A percentile compares a stretch with the other conserved stretches of the same genome.
These are phyloP conservation scores for Yamadazyma kanchanaburiensis DNA, from an alignment of 1,139 yeast genomes.

Conservation along the genomic window DNA sequence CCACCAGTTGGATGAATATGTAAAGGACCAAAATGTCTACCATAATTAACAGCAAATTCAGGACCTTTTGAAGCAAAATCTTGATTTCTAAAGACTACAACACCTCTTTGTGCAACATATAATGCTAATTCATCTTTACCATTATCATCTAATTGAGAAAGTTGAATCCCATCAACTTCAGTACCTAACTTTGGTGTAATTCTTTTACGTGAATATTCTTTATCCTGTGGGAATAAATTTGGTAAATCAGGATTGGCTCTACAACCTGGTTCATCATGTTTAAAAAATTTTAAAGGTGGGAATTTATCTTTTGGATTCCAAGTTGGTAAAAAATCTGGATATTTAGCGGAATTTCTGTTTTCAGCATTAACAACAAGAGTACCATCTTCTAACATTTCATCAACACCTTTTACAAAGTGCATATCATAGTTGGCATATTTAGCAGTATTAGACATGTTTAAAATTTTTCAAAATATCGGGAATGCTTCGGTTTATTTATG, in stretches of 20 bases:
- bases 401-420: slow-evolving; percentile 38
- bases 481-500: slow-evolving; percentile 1
- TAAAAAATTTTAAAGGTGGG: slow-evolving; percentile 45
- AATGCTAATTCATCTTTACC: slow-evolving; percentile 64
- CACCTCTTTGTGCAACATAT: slow-evolving; percentile 61
- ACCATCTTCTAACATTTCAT: slow-evolving; percentile 37
- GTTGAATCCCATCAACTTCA: slow-evolving; percentile 54
- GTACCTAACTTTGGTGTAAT: slow-evolving; percentile 66
- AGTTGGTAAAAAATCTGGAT: slow-evolving; percentile 46
- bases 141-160: slow-evolving; percentile 43
- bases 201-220: slow-evolving; percentile 24
- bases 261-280: slow-evolving; percentile 49
- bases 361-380: slow-evolving; percentile 26
- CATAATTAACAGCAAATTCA: slow-evolving; percentile 48
- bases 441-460: slow-evolving; percentile 10
- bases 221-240: slow-evolving; percentile 39
- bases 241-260: slow-evolving; percentile 52
- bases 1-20: slow-evolving; percentile 75
- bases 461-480: background rate
- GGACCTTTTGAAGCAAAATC: slow-evolving; percentile 58
- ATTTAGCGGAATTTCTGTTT: slow-evolving; percentile 26
- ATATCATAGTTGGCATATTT: slow-evolving; percentile 39
- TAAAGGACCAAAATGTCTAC: slow-evolving; percentile 62
- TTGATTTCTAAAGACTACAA: slow-evolving; percentile 62
- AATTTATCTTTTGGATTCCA: slow-evolving; percentile 46